Base-by-base conservation (phyloP, 2,329 filamentous ascomycete species). In the Scedosporium dehoogii region DNA sequence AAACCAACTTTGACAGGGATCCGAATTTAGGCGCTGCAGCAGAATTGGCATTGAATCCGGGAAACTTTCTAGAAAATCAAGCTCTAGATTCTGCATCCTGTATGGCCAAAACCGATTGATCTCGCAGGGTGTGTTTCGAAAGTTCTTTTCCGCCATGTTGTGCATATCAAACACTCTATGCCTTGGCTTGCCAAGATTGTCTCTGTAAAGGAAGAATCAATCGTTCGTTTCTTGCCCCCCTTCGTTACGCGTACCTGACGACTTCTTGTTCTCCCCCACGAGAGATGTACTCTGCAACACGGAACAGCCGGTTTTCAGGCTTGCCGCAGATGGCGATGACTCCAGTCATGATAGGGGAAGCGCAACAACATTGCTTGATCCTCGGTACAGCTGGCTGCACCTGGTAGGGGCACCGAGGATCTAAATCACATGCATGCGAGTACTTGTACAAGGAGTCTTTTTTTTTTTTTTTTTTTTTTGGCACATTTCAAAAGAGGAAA, bases 11-110 rank as follows among this genome's bases (percentile, higher is more conserved):
- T 38, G 33, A 14, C 33, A 38, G 33, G 33, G 33, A 38, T 38
- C 51, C 51, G 12, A 23, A 55, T 55, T 55, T 55, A 55, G 51
- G 51, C 51, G 18, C 23, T 29, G 51, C 51, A 10, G 12, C 51
- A 55, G n/a, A 55, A 55, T 10, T 38, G 51, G 51, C 51, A 55
- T 55, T 55, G 51, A 55, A 55, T 27, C 51, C 23, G 51, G 51
- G 51, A 55, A 55, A 23, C 18, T 55, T 14, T 55, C 51, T 55
- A 55, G 51, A 55, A 55, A 55, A 55, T 55, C 51, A 55, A 55
- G 51, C 51, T 55, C 51, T 12, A 18, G 51, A 55, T 55, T 7
- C 51, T 23, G 51, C 21, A 14, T 23, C 23, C 51, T 55, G 18
- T 55, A 23, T 55, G 51, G 51, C 3, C 51, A 25, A 55, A 55